A percentile compares a stretch with the other conserved stretches of the same genome.
phyloP scores from a whole-genome alignment of 106 monocot genomes.

The Dendrobium catenatum region DNA sequence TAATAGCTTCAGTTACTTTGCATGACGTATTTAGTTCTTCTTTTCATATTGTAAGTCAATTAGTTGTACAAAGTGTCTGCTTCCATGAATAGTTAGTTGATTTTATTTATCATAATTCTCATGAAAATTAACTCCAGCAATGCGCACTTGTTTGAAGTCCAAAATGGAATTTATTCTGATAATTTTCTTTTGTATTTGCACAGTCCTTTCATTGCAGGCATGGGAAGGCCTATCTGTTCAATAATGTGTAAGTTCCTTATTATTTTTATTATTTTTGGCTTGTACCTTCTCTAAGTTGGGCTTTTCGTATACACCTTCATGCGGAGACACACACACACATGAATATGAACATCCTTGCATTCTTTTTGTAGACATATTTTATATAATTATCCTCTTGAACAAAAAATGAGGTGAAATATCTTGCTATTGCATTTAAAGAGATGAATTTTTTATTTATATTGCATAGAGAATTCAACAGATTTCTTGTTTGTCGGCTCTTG shows the following conservation, averaged over 20 bases:
- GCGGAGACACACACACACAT: no score
- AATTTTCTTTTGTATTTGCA: conserved; percentile 12
- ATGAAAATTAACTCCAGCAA: neutral
- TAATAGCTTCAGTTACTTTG: neutral
- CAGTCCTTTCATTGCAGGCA: conserved; percentile 83
- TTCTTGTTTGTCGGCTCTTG: no score
- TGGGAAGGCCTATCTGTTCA: conserved; percentile 85
- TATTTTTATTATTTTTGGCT: neutral
- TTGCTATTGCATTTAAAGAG: no score
- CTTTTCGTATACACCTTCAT: no score
- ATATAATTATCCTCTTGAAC: no score
- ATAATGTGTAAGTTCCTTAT: conserved; percentile 64
- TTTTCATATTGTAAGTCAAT: neutral
- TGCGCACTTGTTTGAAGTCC: neutral
- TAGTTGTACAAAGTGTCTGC: neutral
- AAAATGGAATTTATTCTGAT: neutral
- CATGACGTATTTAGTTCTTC: neutral
- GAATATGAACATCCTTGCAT: no score
- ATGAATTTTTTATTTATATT: no score
- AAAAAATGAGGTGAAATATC: no score
- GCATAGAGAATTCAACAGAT: no score
- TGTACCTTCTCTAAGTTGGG: neutral
- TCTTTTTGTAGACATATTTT: no score
- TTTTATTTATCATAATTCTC: neutral
- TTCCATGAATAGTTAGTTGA: neutral